Evolutionary conservation across 2,329 filamentous ascomycete genomes (phyloP), one percentile per base, ranked within the genome.

Genomic region (Fusarium transvaalense): DNA sequence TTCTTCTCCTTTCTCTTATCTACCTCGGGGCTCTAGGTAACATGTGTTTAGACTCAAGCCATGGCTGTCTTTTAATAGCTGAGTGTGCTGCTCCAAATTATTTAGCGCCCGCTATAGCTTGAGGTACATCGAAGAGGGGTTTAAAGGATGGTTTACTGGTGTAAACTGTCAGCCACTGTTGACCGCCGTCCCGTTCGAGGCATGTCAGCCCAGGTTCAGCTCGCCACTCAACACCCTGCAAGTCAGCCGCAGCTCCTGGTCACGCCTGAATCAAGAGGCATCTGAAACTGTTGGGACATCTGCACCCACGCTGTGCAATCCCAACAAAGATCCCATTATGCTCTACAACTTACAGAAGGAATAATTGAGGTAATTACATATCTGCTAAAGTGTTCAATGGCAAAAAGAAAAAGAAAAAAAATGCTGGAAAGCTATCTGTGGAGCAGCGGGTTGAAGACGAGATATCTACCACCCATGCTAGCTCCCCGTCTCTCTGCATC

Each of bases 1-100:
- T 5, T 21, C 37, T 21, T 21, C 37, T 39, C 3, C n/a, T 9
- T 3, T n/a, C 6, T 39, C n/a, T 21, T 21, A 9, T 21, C 14
- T 8, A 3, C 1, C 12, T 13, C n/a, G 4, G 5, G 1, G 1
- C 1, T 9, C 3, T 2, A 21, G 12, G 9, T 14, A 21, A 4
- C 37, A 19, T 13, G 6, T 10, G 6, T 39, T 19, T 13, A 39
- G 37, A 39, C 12, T 9, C 37, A 39, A 21, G 37, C 37, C 37
- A 39, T 9, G n/a, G 8, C 6, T 9, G 6, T 0, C 37, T 1
- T 0, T 8, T 39, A 0, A 14, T 7, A 19, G n/a, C 6, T 14
- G 3, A 38, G 6, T 21, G n/a, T 38, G 2, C 10, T 2, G n/a
- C n/a, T n/a, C 17, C 19, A 13, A 38, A 13, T 10, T 8, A 19